A percentile compares a stretch with the other conserved stretches of the same genome.
Evolutionary conservation across 2,329 filamentous ascomycete genomes (phyloP).

Genomic region (Cyanodermella asteris): DNA sequence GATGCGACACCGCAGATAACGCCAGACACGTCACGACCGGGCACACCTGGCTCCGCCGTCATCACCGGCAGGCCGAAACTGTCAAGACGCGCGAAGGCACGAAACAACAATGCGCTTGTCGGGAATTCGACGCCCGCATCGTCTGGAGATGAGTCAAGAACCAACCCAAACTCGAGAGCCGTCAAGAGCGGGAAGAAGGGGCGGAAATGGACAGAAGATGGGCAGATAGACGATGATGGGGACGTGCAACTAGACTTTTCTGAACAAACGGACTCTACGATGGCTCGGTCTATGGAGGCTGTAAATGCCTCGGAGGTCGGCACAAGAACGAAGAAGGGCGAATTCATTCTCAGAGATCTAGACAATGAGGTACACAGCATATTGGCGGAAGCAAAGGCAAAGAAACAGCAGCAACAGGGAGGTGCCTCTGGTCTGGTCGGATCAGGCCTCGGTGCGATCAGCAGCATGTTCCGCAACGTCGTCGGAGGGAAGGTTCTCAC

Average conservation of each 20-base stretch:
- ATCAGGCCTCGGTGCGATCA: constrained; percentile 59
- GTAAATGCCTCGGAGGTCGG: constrained; percentile 71
- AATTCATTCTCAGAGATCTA: constrained; percentile 83
- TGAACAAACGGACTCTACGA: constrained; percentile 30
- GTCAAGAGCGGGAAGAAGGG: constrained; percentile 56
- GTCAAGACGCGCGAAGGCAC: constrained; percentile 62
- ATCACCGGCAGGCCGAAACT: constrained; percentile 51
- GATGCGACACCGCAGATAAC: constrained; percentile 50
- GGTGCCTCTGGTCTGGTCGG: constrained; percentile 47
- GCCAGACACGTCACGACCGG: constrained; percentile 57
- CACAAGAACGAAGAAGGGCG: constrained; percentile 60
- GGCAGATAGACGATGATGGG: constrained; percentile 62
- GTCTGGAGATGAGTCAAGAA: constrained; percentile 63
- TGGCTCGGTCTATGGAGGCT: constrained; percentile 40
- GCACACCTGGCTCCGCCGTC: constrained; percentile 49
- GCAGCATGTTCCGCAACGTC: constrained; percentile 80
- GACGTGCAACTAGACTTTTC: constrained; percentile 80
- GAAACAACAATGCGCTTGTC: too few species aligned
- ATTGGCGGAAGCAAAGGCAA: constrained; percentile 54
- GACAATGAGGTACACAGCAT: constrained; percentile 88
- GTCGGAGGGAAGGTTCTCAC: constrained; percentile 86
- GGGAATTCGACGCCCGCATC: constrained; percentile 41
- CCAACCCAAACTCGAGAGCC: constrained; percentile 27
- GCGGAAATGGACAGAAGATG: constrained; percentile 81
- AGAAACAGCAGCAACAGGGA: constrained; percentile 25